These are phyloP conservation scores for Cardamine occulta DNA, from an alignment of 345 rosid genomes.

Conservation along the genomic window DNA sequence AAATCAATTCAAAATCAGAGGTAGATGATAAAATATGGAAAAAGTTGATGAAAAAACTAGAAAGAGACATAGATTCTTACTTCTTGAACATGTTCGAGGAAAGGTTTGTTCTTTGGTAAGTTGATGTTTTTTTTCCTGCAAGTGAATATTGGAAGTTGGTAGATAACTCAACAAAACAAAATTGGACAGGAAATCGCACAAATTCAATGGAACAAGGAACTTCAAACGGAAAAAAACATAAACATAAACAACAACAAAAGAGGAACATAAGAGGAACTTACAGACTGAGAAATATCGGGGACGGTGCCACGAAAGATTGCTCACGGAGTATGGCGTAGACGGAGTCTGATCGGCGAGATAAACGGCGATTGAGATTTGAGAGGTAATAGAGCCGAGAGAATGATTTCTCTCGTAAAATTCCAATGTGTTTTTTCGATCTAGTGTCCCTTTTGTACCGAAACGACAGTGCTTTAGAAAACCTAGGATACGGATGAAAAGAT, in stretches of 20 bases:
- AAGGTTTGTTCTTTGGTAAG: constrained; percentile 6
- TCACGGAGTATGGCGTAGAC: not conserved
- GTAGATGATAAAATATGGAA: not conserved
- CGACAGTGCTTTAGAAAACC: constrained; percentile 31
- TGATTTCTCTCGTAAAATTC: not conserved
- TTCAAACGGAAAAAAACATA: not conserved
- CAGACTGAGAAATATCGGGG: not conserved
- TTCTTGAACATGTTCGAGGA: constrained; percentile 43
- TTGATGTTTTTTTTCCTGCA: constrained; percentile 1
- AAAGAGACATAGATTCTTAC: constrained; percentile 32
- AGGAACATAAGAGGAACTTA: constrained; percentile 16
- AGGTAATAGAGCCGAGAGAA: constrained; percentile 5
- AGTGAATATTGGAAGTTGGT: constrained; percentile 12
- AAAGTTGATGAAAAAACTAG: not conserved
- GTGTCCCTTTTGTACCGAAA: constrained; percentile 8
- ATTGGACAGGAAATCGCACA: not conserved
- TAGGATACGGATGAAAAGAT: not conserved
- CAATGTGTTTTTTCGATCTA: not conserved
- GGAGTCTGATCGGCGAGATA: constrained; percentile 9
- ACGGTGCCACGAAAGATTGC: not conserved
- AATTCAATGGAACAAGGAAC: not conserved
- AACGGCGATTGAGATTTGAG: constrained; percentile 23
- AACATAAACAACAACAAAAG: not conserved
- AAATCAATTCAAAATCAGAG: not conserved
- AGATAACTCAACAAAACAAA: not conserved